A percentile compares a stretch with the other conserved stretches of the same genome.
Conservation (phyloP, 1,139 yeast species). For the Taiozyma sp. region DNA sequence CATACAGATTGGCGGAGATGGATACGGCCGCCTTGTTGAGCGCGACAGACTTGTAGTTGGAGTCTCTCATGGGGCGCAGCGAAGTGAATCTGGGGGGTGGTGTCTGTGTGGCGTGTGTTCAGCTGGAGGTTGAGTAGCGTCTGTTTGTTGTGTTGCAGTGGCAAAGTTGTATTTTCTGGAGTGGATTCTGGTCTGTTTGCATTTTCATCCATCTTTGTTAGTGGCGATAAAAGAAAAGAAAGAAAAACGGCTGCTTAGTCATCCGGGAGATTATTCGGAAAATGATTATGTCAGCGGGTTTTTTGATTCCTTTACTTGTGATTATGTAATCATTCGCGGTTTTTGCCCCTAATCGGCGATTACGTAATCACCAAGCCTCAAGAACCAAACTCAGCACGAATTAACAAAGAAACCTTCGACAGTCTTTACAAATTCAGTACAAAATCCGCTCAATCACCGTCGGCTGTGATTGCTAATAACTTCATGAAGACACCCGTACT, state of each 20-base stretch:
- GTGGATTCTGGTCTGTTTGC: not conserved
- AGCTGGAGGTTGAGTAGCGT: not conserved
- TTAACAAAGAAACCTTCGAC: not conserved
- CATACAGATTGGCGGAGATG: slow-evolving; percentile 84
- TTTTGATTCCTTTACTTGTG: not conserved
- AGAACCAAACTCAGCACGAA: not conserved
- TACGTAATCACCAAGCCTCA: not conserved
- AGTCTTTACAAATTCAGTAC: not conserved
- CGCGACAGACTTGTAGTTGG: slow-evolving; percentile 75
- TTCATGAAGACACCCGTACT: not conserved
- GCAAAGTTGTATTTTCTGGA: not conserved
- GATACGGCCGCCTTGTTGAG: slow-evolving; percentile 87
- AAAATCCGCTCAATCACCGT: not conserved
- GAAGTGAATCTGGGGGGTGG: not conserved
- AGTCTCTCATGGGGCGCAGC: slow-evolving; percentile 60
- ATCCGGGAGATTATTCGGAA: too few relatives aligned
- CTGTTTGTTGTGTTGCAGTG: not conserved
- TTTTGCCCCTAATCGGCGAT: not conserved
- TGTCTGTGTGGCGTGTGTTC: not conserved
- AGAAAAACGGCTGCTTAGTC: not conserved
- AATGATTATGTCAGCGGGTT: not conserved
- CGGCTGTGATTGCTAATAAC: not conserved
- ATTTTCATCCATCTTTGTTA: not conserved
- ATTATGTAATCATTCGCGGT: not conserved
- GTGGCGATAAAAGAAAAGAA: not conserved